Conservation (phyloP, 306 rosid genomes). For the Nissolia schottii region DNA sequence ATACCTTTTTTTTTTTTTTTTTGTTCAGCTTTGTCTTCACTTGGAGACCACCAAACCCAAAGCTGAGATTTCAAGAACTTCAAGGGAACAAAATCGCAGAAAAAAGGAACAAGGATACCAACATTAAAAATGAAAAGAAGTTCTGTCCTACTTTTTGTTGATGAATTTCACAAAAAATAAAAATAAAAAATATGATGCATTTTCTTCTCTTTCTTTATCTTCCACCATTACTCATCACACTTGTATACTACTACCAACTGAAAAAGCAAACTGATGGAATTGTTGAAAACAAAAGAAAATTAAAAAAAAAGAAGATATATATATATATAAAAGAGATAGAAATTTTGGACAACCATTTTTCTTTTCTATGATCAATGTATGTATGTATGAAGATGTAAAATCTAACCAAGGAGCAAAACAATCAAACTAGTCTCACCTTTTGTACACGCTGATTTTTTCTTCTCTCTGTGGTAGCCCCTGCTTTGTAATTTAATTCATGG, state of each 20-base stretch:
- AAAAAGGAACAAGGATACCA: not conserved
- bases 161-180: no score
- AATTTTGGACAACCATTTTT: not conserved
- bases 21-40: not conserved
- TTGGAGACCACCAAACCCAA: not conserved
- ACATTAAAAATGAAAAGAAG: not conserved
- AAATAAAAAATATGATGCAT: no score
- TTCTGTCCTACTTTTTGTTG: not conserved
- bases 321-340: not conserved
- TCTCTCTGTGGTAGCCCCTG: constrained; percentile 22
- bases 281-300: not conserved
- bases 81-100: not conserved
- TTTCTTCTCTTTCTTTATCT: not conserved
- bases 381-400: constrained; percentile 12
- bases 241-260: no score
- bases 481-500: not conserved
- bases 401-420: not conserved
- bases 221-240: not conserved
- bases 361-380: not conserved
- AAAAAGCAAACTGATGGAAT: not conserved
- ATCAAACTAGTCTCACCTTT: constrained; percentile 15
- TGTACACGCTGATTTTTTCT: not conserved
- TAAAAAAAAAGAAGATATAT: not conserved
- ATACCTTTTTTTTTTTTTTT: not conserved
- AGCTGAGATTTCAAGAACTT: not conserved